These are phyloP conservation scores for Botrytis hyacinthi DNA, from an alignment of 2,329 filamentous ascomycete genomes.

Conservation along the genomic window DNA sequence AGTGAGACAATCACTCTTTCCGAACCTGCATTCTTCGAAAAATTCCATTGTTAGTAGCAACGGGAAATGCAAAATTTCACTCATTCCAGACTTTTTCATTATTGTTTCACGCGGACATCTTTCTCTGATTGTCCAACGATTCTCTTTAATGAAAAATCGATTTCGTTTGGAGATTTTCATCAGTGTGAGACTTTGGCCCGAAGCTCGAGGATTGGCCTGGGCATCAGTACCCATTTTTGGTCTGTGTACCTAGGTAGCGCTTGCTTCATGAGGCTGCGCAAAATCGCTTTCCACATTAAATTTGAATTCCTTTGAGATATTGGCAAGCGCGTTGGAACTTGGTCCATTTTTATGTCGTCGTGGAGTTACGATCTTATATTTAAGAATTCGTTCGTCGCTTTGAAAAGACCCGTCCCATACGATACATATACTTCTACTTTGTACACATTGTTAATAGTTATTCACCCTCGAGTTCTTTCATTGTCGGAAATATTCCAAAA, in stretches of 20 bases:
- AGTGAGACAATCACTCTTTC: neutral
- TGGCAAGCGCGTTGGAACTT: neutral
- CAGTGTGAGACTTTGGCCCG: neutral
- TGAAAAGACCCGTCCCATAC: neutral
- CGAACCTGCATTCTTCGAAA: neutral
- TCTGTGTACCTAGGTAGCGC: neutral
- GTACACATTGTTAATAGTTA: neutral
- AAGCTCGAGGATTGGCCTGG: neutral
- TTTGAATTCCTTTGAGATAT: constrained; percentile 4
- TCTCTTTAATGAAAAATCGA: neutral
- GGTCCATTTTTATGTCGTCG: neutral
- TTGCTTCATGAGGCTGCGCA: neutral
- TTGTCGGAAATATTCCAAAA: neutral
- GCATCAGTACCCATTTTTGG: neutral
- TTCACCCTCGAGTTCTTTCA: neutral
- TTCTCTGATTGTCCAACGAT: neutral
- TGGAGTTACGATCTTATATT: neutral
- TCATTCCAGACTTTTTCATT: neutral
- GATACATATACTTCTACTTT: neutral
- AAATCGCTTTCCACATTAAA: neutral
- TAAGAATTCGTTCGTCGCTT: neutral
- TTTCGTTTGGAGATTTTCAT: constrained; percentile 1
- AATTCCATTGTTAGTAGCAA: neutral
- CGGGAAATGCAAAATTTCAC: neutral
- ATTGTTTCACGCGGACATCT: neutral